These are phyloP conservation scores for Rhizopus delemar DNA, from an alignment of 371 early-diverging fungal species.

Conservation along the genomic window DNA sequence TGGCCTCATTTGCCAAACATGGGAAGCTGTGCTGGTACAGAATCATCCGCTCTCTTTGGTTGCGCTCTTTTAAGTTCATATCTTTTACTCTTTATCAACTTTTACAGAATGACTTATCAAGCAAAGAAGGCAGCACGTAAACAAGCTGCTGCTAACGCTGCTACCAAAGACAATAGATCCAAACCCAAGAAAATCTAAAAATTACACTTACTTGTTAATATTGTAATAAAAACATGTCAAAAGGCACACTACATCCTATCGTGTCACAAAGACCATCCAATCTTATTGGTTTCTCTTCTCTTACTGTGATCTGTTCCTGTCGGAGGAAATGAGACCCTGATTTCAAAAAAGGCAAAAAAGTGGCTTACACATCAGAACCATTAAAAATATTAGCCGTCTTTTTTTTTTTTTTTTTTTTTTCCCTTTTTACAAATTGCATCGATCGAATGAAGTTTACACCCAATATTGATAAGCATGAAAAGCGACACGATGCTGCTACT, in stretches of 20 bases:
- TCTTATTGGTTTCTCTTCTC: too few relatives aligned
- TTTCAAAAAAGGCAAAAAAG: not conserved
- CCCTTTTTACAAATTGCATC: too few relatives aligned
- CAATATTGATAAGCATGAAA: slow-evolving; percentile 26
- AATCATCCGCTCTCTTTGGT: slow-evolving; percentile 80
- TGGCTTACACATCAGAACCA: not conserved
- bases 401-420: not conserved
- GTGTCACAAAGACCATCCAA: too few relatives aligned
- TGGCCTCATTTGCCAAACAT: slow-evolving; percentile 70
- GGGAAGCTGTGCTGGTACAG: slow-evolving; percentile 80
- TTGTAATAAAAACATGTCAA: not conserved
- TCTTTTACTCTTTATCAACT: slow-evolving; percentile 85
- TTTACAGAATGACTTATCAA: slow-evolving; percentile 83
- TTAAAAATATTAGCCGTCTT: not conserved
- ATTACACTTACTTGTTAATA: not conserved
- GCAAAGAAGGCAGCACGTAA: slow-evolving; percentile 48
- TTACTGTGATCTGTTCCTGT: too few relatives aligned
- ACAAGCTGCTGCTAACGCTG: slow-evolving; percentile 15
- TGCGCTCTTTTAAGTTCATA: slow-evolving; percentile 80
- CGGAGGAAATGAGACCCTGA: not conserved
- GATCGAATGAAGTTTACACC: slow-evolving; percentile 31
- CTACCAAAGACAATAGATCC: slow-evolving; percentile 20
- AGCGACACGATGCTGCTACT: slow-evolving; percentile 27
- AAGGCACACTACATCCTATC: not conserved
- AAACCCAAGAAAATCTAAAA: slow-evolving; percentile 51